Base-by-base conservation (phyloP, 1,284 basidiomycete genomes). In the Lignosus rhinocerotis region DNA sequence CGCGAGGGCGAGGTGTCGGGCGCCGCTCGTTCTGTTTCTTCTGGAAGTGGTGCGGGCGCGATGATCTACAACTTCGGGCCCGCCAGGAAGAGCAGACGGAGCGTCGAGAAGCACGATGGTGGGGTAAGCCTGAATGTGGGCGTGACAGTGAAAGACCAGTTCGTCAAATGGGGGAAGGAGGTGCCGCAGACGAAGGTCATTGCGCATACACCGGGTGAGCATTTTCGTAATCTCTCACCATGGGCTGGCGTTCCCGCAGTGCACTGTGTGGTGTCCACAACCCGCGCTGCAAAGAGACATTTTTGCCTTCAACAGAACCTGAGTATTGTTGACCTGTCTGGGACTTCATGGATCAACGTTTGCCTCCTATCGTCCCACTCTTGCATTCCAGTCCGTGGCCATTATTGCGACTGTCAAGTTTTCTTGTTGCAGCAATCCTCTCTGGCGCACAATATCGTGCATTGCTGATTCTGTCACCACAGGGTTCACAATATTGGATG, bases 401-500 rank as follows among this genome's bases (percentile, higher is more conserved):
- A 2, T 25, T 25, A 25, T 4, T 25, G 25, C 25, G 4, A 25
- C 25, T 25, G 25, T 25, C 2, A 25, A 25, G 25, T 2, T 25
- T 25, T 25, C 25, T 25, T 25, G 25, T 25, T 25, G 25, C 25
- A 25, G 4, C 25, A 25, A 4, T 25, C 25, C 25, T 25, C 25
- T 25, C 34, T 61, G 58, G 21, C 53, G 49, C 25, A 39, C 46
- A 43, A 48, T 32, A 30, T 58, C 48, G 31, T 49, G 9, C 19
- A 39, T 25, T 3, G 16, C 34, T 10, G 31, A 44, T 16, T 12
- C 6, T 43, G 17, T 30, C 31, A 31, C 60, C 44, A 38, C 67
- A 92, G 92, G 93, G 2, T 92, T 87, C 76, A 93, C 90, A 1
- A 82, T 93, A 43, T 76, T 94, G 54, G 90, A 94, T 65, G 87